Evolutionary conservation across 2,329 filamentous ascomycete species (phyloP).

Genomic region (Ophiognomonia clavigignenti-juglandacearum): DNA sequence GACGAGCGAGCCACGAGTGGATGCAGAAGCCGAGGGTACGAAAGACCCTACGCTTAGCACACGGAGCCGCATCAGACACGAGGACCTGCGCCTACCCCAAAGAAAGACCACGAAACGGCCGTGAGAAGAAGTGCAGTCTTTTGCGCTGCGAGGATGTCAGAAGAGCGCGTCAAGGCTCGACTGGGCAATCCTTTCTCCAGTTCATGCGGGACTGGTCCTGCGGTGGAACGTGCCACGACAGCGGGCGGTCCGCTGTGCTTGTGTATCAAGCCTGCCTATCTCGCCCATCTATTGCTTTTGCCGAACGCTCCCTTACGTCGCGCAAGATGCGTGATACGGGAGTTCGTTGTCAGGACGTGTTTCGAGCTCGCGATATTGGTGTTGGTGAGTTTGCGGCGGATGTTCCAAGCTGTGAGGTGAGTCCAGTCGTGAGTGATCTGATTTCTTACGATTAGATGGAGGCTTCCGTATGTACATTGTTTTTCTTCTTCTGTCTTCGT

Average conservation of each 20-base stretch:
- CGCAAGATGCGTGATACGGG: no score
- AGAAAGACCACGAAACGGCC: not conserved
- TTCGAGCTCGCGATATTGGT: not conserved
- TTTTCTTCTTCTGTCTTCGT: no score
- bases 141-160: no score
- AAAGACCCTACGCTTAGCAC: no score
- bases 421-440: not conserved
- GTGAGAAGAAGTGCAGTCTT: not conserved
- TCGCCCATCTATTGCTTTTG: not conserved
- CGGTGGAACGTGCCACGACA: not conserved
- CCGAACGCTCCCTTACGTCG: not conserved
- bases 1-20: no score
- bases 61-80: no score
- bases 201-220: not conserved
- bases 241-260: not conserved
- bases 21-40: no score
- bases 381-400: not conserved
- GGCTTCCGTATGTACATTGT: no score
- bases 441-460: no score
- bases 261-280: not conserved
- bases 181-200: not conserved
- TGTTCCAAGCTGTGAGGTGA: not conserved
- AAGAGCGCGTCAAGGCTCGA: no score
- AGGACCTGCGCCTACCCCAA: not conserved
- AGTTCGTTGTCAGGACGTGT: no score